phyloP scores from a whole-genome alignment of 2,329 filamentous ascomycete genomes.

The Fusarium falciforme region DNA sequence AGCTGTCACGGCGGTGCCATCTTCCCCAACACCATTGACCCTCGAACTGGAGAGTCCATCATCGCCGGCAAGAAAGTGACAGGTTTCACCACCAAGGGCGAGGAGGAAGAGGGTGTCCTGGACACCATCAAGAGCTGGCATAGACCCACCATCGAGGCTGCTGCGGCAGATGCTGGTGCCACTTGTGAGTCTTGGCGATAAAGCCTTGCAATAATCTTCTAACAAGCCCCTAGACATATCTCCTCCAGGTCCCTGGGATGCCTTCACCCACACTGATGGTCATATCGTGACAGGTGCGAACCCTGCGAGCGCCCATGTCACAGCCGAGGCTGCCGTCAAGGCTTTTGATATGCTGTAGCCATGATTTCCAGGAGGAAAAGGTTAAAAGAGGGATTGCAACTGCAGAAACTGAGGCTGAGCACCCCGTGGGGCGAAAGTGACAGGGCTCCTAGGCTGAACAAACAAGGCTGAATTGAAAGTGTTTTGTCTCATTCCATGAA shows the following conservation, averaged over 20 bases:
- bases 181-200: background rate
- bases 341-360: background rate
- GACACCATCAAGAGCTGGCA: background rate
- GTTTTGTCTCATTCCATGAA: background rate
- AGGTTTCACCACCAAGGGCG: background rate
- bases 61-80: background rate
- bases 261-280: background rate
- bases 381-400: background rate
- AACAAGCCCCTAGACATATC: background rate
- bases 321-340: background rate
- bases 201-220: background rate
- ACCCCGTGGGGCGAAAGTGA: background rate
- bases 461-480: background rate
- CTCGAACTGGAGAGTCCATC: background rate
- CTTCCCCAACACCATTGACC: background rate
- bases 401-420: background rate
- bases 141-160: background rate
- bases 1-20: background rate
- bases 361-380: background rate
- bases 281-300: background rate
- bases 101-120: background rate
- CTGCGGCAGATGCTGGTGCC: background rate
- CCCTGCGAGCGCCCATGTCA: background rate
- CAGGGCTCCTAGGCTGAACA: background rate
- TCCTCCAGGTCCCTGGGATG: background rate